Evolutionary conservation across 345 rosid genomes (phyloP).

Genomic region (Turritis glabra): DNA sequence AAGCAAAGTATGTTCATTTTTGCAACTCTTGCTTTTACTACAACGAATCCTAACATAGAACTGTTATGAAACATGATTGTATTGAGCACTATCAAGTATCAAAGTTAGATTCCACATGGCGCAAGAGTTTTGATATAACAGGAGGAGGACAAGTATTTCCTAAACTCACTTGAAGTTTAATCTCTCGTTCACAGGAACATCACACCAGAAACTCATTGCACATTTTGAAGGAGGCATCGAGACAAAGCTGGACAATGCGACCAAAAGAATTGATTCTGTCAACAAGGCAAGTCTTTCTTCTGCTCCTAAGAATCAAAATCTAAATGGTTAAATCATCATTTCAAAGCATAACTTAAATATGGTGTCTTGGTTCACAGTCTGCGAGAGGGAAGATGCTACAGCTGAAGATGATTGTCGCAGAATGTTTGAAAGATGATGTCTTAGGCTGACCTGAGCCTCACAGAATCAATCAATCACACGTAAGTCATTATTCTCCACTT

Average conservation of each 20-base stretch:
- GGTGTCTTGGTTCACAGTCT: conserved; percentile 48
- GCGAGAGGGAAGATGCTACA: conserved; percentile 71
- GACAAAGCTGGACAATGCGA: conserved; percentile 60
- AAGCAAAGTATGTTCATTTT: conserved; percentile 69
- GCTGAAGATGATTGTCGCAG: conserved; percentile 55
- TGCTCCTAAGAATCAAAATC: conserved; percentile 11
- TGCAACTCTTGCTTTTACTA: conserved; percentile 9
- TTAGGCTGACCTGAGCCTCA: conserved; percentile 12
- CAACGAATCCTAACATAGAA: neutral
- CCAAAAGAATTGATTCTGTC: conserved; percentile 58
- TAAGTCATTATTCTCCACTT: conserved; percentile 10
- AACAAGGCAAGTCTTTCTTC: conserved; percentile 60
- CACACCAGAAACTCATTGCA: conserved; percentile 66
- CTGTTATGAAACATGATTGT: conserved; percentile 9
- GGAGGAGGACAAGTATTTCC: neutral
- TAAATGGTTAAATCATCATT: neutral
- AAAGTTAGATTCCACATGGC: neutral
- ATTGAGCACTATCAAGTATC: neutral
- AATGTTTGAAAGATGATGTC: conserved; percentile 55
- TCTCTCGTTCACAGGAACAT: conserved; percentile 53
- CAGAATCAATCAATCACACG: conserved; percentile 7
- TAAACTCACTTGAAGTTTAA: conserved; percentile 5
- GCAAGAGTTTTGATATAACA: conserved; percentile 14
- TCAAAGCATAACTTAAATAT: neutral
- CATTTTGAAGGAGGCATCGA: conserved; percentile 67